Evolutionary conservation across 2,329 filamentous ascomycete species (phyloP).

Genomic region (Alternaria sp.): DNA sequence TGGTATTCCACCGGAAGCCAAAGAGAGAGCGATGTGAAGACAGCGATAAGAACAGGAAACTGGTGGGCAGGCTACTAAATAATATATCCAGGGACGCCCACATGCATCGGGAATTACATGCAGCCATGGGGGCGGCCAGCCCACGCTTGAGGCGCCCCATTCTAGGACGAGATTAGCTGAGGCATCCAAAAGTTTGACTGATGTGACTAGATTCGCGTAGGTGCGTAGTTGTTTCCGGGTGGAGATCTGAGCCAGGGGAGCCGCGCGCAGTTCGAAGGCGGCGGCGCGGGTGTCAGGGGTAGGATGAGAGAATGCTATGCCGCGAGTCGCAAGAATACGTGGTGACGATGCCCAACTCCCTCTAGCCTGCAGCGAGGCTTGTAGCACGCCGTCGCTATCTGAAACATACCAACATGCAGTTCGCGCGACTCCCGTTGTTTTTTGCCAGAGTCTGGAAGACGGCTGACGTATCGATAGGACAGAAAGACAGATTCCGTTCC

Average conservation of each 20-base stretch:
- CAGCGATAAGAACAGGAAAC: conserved; percentile 27
- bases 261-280: conserved; percentile 23
- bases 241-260: conserved; percentile 25
- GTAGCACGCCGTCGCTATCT: background rate
- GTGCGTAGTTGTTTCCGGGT: conserved; percentile 18
- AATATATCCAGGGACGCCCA: conserved; percentile 29
- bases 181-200: conserved; percentile 13
- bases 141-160: conserved; percentile 17
- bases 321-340: background rate
- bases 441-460: conserved; percentile 3
- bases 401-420: conserved; percentile 8
- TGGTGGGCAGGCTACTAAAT: conserved; percentile 17
- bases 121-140: conserved; percentile 18
- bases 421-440: conserved; percentile 8
- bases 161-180: conserved; percentile 17
- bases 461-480: conserved; percentile 24
- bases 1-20: conserved; percentile 39
- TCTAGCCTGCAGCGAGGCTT: background rate
- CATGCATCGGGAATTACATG: conserved; percentile 22
- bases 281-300: conserved; percentile 24
- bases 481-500: conserved; percentile 18
- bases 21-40: conserved; percentile 5
- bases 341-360: background rate
- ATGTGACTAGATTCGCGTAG: conserved; percentile 19
- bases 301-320: conserved; percentile 16